phyloP scores from a whole-genome alignment of 2,329 filamentous ascomycete species.

The Claviceps digitariae region DNA sequence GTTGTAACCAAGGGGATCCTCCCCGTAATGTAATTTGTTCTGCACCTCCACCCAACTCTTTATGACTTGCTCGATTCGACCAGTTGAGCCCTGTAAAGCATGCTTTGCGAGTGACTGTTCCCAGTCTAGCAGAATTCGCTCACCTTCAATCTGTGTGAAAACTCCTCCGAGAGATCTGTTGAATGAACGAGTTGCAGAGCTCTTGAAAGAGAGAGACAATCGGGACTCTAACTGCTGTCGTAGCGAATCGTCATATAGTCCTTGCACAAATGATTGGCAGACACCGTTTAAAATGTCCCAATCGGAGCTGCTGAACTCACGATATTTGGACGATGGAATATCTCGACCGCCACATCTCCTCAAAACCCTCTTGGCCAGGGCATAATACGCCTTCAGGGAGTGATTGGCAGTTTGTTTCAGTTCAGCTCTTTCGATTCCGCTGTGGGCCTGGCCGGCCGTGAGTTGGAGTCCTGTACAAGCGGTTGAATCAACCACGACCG shows the following conservation, averaged over 20 bases:
- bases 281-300: conserved; percentile 37
- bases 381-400: conserved; percentile 32
- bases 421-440: conserved; percentile 12
- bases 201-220: conserved; percentile 30
- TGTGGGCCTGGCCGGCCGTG: conserved; percentile 1
- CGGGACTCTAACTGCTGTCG: conserved; percentile 30
- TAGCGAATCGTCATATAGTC: conserved; percentile 34
- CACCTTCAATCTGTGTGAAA: conserved; percentile 41
- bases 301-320: conserved; percentile 29
- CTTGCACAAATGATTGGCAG: conserved; percentile 38
- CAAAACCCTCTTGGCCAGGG: conserved; percentile 34
- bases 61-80: conserved; percentile 23
- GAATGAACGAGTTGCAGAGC: conserved; percentile 13
- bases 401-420: conserved; percentile 30
- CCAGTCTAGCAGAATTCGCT: conserved; percentile 32
- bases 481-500: conserved; percentile 4
- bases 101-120: conserved; percentile 12
- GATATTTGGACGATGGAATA: conserved; percentile 31
- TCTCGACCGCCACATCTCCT: conserved; percentile 36
- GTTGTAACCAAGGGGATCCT: conserved; percentile 35
- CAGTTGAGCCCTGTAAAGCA: conserved; percentile 8
- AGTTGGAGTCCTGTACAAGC: conserved; percentile 4
- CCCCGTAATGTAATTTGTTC: conserved; percentile 23
- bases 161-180: conserved; percentile 40
- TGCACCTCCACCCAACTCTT: conserved; percentile 33